Percentiles rank a stretch among this genome's conserved stretches.
These are phyloP conservation scores for Coemansia erecta DNA, from an alignment of 192 early-diverging fungal genomes.

Conservation along the genomic window DNA sequence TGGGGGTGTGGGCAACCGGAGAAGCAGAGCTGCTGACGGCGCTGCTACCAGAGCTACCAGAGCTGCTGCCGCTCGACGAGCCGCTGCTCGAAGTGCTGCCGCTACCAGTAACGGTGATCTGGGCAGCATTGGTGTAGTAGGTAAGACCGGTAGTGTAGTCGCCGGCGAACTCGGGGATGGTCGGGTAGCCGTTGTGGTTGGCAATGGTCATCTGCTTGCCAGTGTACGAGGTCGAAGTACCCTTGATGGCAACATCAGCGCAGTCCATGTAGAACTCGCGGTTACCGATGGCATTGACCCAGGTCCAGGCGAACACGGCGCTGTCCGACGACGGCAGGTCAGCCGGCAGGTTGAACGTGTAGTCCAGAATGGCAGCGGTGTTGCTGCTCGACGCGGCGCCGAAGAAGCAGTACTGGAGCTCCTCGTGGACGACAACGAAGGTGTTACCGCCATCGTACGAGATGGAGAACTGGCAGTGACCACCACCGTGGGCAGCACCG, in stretches of 20 bases:
- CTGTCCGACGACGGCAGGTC: conserved; percentile 31
- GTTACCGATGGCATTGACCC: conserved; percentile 70
- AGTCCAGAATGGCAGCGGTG: conserved; percentile 10
- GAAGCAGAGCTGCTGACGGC: neutral
- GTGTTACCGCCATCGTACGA: conserved; percentile 58
- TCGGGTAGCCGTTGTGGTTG: conserved; percentile 54
- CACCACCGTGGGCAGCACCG: conserved; percentile 53
- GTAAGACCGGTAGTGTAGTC: conserved; percentile 32
- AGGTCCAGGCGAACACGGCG: conserved; percentile 61
- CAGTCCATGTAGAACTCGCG: conserved; percentile 77
- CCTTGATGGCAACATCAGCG: conserved; percentile 65
- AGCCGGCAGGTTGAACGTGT: conserved; percentile 44
- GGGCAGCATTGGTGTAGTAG: conserved; percentile 20
- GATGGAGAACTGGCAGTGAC: conserved; percentile 61
- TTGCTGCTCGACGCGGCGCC: conserved; percentile 15
- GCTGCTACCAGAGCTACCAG: neutral
- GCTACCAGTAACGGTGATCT: conserved; percentile 41
- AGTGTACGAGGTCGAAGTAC: conserved; percentile 38
- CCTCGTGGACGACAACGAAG: conserved; percentile 55
- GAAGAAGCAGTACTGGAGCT: conserved; percentile 51
- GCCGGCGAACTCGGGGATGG: conserved; percentile 55
- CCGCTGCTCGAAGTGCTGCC: conserved; percentile 10
- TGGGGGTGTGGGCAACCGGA: conserved; percentile 4
- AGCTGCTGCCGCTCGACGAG: neutral
- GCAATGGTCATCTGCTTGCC: conserved; percentile 57